These are phyloP conservation scores for Annulohypoxylon maeteangense DNA, from an alignment of 495 filamentous ascomycete genomes.

Conservation along the genomic window DNA sequence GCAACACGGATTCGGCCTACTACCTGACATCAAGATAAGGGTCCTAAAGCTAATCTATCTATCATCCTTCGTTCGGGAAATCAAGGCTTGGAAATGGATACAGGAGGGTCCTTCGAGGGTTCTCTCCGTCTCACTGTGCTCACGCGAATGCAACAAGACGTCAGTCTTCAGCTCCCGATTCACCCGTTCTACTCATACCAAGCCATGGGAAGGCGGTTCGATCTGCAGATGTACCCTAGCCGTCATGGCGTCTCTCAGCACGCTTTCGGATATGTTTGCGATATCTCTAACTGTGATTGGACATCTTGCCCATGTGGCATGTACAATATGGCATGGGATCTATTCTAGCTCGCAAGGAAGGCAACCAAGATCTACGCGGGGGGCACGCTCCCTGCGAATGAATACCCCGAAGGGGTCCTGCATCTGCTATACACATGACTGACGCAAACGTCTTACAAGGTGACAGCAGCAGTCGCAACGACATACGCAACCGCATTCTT, in stretches of 20 bases:
- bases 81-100: conserved; percentile 19
- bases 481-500: conserved; percentile 37
- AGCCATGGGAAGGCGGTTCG: conserved; percentile 33
- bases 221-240: conserved; percentile 38
- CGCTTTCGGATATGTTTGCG: conserved; percentile 43
- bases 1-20: conserved; percentile 36
- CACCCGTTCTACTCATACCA: conserved; percentile 32
- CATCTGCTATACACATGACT: conserved; percentile 45
- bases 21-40: conserved; percentile 43
- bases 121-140: conserved; percentile 15
- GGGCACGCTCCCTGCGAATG: conserved; percentile 37
- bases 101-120: conserved; percentile 14
- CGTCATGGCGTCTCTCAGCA: conserved; percentile 31
- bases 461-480: conserved; percentile 34
- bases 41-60: conserved; percentile 11
- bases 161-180: conserved; percentile 40
- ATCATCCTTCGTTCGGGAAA: conserved; percentile 19
- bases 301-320: conserved; percentile 38
- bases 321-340: conserved; percentile 42
- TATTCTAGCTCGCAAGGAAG: conserved; percentile 30
- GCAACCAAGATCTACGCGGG: conserved; percentile 46
- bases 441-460: conserved; percentile 43
- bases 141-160: conserved; percentile 41
- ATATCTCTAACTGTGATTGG: conserved; percentile 36
- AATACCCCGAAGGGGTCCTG: conserved; percentile 41